Evolutionary conservation across 768 basidiomycete species (phyloP).

Genomic region (Kwoniella bestiolae): DNA sequence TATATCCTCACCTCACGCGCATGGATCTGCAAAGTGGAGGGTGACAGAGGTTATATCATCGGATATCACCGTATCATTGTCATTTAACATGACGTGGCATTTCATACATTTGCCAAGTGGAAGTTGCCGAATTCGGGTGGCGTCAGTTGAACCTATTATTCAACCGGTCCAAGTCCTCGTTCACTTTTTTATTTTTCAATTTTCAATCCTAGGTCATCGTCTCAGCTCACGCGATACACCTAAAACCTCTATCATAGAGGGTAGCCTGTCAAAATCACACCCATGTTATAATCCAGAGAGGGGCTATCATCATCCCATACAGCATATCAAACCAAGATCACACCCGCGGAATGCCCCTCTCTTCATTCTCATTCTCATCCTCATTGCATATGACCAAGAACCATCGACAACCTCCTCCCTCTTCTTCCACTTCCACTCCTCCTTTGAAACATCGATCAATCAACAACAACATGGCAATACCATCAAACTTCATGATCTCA

Average conservation of each 20-base stretch:
- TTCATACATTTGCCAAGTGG: neutral
- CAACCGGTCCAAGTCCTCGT: slow-evolving; percentile 2
- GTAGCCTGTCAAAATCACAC: neutral
- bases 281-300: neutral
- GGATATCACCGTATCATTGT: neutral
- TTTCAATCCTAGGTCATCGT: slow-evolving; percentile 1
- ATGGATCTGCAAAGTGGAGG: neutral
- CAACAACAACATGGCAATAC: slow-evolving; percentile 10
- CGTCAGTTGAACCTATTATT: neutral
- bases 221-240: slow-evolving; percentile 23
- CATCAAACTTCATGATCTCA: slow-evolving; percentile 18
- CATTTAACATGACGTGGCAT: neutral
- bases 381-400: slow-evolving; percentile 39
- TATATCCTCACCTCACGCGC: neutral
- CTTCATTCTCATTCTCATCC: slow-evolving; percentile 35
- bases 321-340: neutral
- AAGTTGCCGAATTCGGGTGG: slow-evolving; percentile 13
- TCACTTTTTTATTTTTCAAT: slow-evolving; percentile 5
- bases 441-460: slow-evolving; percentile 25
- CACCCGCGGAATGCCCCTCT: slow-evolving; percentile 30
- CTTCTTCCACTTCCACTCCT: slow-evolving; percentile 17
- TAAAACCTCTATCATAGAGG: neutral
- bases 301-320: slow-evolving; percentile 1
- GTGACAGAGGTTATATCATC: neutral
- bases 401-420: slow-evolving; percentile 18